A percentile compares a stretch with the other conserved stretches of the same genome.
These are phyloP conservation scores for Magnolia kwangsiensis DNA, from an alignment of 164 flowering plant species.

Conservation along the genomic window DNA sequence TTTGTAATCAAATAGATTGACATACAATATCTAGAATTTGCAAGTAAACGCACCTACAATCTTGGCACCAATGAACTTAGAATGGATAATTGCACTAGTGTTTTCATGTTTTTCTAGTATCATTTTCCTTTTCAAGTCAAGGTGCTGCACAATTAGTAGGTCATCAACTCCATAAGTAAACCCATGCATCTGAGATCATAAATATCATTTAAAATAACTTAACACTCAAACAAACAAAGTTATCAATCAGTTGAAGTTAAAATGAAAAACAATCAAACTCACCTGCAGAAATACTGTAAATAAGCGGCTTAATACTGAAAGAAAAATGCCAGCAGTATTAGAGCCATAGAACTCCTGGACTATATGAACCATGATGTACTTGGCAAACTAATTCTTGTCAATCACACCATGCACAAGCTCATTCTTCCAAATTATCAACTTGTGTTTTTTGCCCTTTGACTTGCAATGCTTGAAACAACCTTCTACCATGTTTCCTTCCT, in stretches of 20 bases:
- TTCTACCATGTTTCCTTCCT: slow-evolving; percentile 16
- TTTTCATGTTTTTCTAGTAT: slow-evolving; percentile 49
- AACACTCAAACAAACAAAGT: slow-evolving; percentile 5
- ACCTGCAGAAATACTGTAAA: slow-evolving; percentile 88
- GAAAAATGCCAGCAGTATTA: slow-evolving; percentile 69
- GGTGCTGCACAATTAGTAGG: slow-evolving; percentile 48
- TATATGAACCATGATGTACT: slow-evolving; percentile 83
- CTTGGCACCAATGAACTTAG: slow-evolving; percentile 41
- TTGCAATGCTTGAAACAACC: slow-evolving; percentile 39
- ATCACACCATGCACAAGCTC: slow-evolving; percentile 85
- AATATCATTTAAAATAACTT: neutral
- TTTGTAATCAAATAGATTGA: no score
- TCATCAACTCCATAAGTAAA: slow-evolving; percentile 97
- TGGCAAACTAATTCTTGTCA: slow-evolving; percentile 95
- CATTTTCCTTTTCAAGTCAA: slow-evolving; percentile 42
- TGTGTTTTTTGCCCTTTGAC: slow-evolving; percentile 43
- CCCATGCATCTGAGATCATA: slow-evolving; percentile 68
- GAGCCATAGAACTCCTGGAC: slow-evolving; percentile 94
- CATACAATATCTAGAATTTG: no score
- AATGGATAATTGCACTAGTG: slow-evolving; percentile 58
- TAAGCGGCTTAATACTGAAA: slow-evolving; percentile 80
- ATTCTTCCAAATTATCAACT: slow-evolving; percentile 53
- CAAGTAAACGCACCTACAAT: slow-evolving; percentile 42
- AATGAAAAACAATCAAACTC: neutral
- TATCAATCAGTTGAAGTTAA: neutral